Base-by-base conservation (phyloP, 768 basidiomycete genomes). In the Cubamyces lactineus region DNA sequence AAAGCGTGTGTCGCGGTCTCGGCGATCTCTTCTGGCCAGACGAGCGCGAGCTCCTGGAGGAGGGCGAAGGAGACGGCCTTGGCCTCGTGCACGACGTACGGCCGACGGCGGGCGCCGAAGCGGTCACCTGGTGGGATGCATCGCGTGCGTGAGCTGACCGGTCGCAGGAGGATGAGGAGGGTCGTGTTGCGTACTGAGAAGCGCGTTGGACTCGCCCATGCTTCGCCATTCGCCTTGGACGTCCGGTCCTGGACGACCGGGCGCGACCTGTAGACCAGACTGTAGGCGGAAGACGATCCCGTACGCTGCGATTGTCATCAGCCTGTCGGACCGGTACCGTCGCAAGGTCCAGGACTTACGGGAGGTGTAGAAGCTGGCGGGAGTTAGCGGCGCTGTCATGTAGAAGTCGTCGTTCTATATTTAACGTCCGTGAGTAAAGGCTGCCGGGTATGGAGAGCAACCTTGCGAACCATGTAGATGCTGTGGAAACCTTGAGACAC, bases 331-430 rank as follows among this genome's bases (percentile, higher is more conserved):
- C n/a, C n/a, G 28, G 26, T 50, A 15, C 26, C 17, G 16, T 2
- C 1, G 40, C 5, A 5, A 11, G 39, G 7, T 11, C 12, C 24
- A 12, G 9, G 12, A 50, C 67, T 23, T 38, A 75, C 66, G 58
- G 55, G 69, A 48, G 3, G 76, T 75, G 57, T 74, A 74, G 62
- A 76, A 78, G 11, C 67, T 73, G 1, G 71, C 67, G 12, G 73
- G 71, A 13, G 71, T 67, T 4, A 75, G 56, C 2, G 73, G 67
- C 43, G 65, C 59, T 26, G 67, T 21, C 62, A 79, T 64, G 66
- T 76, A 80, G 55, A 77, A 76, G 65, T 80, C 79, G 65, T 80
- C 78, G 62, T 80, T 80, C 69, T 75, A 60, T 13, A 34, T 19
- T 19, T 5, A 8, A 24, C 17, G 5, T 26, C 26, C 34, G 43